Base-by-base conservation (phyloP, 2,329 filamentous ascomycete genomes). In the Dryadomyces quercus-mongolicae region DNA sequence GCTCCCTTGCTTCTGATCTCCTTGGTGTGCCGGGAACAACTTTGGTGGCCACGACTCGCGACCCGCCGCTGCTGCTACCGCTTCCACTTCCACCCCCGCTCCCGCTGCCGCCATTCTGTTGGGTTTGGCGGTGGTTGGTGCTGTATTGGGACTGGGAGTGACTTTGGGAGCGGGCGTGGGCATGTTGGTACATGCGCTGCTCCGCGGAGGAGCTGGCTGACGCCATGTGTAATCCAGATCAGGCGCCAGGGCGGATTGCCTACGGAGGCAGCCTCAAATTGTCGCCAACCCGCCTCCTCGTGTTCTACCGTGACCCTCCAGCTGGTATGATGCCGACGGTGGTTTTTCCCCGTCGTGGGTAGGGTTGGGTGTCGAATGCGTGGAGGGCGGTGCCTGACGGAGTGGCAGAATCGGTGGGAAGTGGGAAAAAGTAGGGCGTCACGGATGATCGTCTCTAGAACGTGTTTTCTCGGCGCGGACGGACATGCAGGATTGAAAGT, bases 11-110 rank as follows among this genome's bases (percentile, higher is more conserved):
- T 10, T 62, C 57, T 9, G 42, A 21, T 18, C 58, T 54, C 25
- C 61, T 55, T 31, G 61, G 61, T 20, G 61, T 62, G 16, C 59
- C 61, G 1, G 61, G 61, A 1, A 57, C 56, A 3, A 55, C 50
- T 22, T 60, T 61, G 36, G 54, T 46, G n/a, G 56, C 58, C 38
- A 55, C 56, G n/a, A 56, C 45, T 16, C 57, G 57, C 6, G 50
- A 16, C 20, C 50, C 50, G 13, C 25, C 13, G 40, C 47, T 21
- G 31, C 53, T 21, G 53, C 42, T 47, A 34, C 53, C 44, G 51
- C 50, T 53, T 8, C 52, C 47, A 15, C 36, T 49, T 18, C 49
- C 46, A 18, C 18, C 18, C 16, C 44, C 36, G 45, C 43, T 31
- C 22, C 40, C 22, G 31, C 4, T 25, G 49, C 48, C 31, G 51